Conservation (phyloP, 2,329 filamentous ascomycete species). For the Xylariales sp. region DNA sequence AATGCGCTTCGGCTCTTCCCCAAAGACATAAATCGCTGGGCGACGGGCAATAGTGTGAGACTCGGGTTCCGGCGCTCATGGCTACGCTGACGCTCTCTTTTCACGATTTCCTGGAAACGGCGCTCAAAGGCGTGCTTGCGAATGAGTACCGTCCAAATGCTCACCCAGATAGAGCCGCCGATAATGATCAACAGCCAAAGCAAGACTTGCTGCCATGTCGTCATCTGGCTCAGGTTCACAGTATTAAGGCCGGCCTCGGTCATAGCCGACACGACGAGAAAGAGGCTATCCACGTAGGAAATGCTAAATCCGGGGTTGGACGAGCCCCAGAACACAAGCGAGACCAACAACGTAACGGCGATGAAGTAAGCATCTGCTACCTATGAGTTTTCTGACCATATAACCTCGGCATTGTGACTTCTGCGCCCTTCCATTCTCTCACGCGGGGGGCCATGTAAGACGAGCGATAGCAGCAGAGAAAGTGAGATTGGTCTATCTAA, state of each 20-base stretch:
- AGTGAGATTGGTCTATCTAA: slow-evolving; percentile 1
- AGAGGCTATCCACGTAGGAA: slow-evolving; percentile 71
- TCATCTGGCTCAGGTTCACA: slow-evolving; percentile 71
- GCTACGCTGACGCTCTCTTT: slow-evolving; percentile 54
- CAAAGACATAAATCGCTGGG: slow-evolving; percentile 42
- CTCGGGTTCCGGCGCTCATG: slow-evolving; percentile 44
- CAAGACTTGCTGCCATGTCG: slow-evolving; percentile 73
- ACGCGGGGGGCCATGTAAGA: background rate
- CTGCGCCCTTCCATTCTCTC: background rate
- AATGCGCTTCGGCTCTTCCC: slow-evolving; percentile 38
- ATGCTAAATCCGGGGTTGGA: slow-evolving; percentile 64
- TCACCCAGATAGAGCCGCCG: slow-evolving; percentile 73
- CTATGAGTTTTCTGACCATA: slow-evolving; percentile 26
- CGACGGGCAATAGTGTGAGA: slow-evolving; percentile 46
- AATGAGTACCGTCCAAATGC: slow-evolving; percentile 70
- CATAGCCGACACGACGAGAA: slow-evolving; percentile 73
- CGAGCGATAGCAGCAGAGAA: slow-evolving; percentile 2
- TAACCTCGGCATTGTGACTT: background rate
- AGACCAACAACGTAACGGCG: slow-evolving; percentile 62
- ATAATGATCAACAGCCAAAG: slow-evolving; percentile 72
- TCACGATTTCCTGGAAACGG: slow-evolving; percentile 66
- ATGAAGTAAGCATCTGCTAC: slow-evolving; percentile 69
- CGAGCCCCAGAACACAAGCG: slow-evolving; percentile 69
- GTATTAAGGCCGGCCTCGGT: slow-evolving; percentile 72
- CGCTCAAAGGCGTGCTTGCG: slow-evolving; percentile 71